Evolutionary conservation across 495 filamentous ascomycete genomes (phyloP), one percentile per base, ranked within the genome.

Genomic region (Stereocaulon alpinum): DNA sequence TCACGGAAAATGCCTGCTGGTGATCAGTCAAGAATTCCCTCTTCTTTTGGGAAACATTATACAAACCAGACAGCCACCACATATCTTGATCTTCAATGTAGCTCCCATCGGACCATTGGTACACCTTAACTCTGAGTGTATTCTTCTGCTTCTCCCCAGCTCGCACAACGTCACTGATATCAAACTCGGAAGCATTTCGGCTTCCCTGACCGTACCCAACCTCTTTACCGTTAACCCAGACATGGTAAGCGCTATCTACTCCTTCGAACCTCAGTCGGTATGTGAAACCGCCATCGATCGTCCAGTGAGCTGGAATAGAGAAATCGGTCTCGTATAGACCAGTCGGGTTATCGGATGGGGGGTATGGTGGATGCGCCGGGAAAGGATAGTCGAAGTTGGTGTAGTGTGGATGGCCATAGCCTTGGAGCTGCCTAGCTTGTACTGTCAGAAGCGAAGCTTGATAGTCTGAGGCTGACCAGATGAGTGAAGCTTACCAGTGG

Each of bases 51-150:
- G n/a, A 49, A 4, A 45, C 55, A 58, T n/a, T 53, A 3, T 24
- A 62, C 63, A 27, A 61, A 77, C 76, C 76, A 7, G 77, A 79
- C 24, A 81, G 67, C 75, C 78, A 80, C 78, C 77, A 80, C 59
- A 77, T 73, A 62, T 81, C 82, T 61, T 84, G 83, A 56, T 86
- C 81, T 64, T 86, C 83, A 52, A 86, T 80, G 62, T 86, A 87
- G 6, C 78, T 78, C 10, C 74, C 84, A 65, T 84, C 78, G 6
- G 74, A 84, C 69, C 79, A 84, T 61, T 82, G 81, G 59, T 85
- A 85, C 4, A 86, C 83, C 11, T 76, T 70, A 18, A 86, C 78
- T 17, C 71, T 68, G 4, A 87, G 53, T 34, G 74, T 76, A 62
- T 86, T 86, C 10, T 32, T 11, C 18, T 52, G 20, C 11, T 27